phyloP scores from a whole-genome alignment of 257 asterid genomes.

The Knoxia roxburghii region DNA sequence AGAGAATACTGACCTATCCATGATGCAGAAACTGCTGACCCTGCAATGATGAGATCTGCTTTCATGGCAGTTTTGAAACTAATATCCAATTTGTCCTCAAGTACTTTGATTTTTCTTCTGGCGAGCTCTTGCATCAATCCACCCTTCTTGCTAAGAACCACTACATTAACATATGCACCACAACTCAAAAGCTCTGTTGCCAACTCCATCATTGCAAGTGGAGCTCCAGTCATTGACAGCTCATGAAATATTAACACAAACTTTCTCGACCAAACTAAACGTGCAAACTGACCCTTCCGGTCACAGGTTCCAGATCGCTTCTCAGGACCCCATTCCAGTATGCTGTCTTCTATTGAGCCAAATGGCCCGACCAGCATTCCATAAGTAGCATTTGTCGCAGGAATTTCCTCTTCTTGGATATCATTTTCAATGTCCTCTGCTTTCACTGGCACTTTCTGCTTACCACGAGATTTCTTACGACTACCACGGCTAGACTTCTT shows the following conservation, averaged over 20 bases:
- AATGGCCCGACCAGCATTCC: slow-evolving; percentile 90
- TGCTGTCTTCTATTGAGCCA: slow-evolving; percentile 73
- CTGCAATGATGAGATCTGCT: slow-evolving; percentile 93
- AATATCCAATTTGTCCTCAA: slow-evolving; percentile 64
- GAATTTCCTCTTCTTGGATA: slow-evolving; percentile 62
- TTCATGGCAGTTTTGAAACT: slow-evolving; percentile 94
- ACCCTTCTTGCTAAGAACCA: slow-evolving; percentile 78
- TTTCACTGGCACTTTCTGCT: slow-evolving; percentile 34
- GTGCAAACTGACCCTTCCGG: slow-evolving; percentile 90
- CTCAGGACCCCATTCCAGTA: slow-evolving; percentile 90
- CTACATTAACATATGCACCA: slow-evolving; percentile 82
- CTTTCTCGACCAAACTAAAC: slow-evolving; percentile 96
- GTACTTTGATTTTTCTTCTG: slow-evolving; percentile 87
- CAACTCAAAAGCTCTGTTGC: slow-evolving; percentile 96
- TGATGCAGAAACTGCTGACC: slow-evolving; percentile 88
- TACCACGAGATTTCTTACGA: slow-evolving; percentile 44
- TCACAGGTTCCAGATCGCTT: slow-evolving; percentile 89
- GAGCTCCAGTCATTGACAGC: slow-evolving; percentile 97
- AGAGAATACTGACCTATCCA: slow-evolving; percentile 80
- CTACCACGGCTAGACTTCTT: slow-evolving; percentile 48
- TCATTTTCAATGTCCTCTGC: slow-evolving; percentile 43
- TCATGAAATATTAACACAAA: slow-evolving; percentile 91
- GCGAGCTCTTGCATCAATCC: slow-evolving; percentile 81
- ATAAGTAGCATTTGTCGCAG: slow-evolving; percentile 62
- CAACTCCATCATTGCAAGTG: slow-evolving; percentile 96